Evolutionary conservation across 306 rosid species (phyloP).

Genomic region (Glycine tomentella): DNA sequence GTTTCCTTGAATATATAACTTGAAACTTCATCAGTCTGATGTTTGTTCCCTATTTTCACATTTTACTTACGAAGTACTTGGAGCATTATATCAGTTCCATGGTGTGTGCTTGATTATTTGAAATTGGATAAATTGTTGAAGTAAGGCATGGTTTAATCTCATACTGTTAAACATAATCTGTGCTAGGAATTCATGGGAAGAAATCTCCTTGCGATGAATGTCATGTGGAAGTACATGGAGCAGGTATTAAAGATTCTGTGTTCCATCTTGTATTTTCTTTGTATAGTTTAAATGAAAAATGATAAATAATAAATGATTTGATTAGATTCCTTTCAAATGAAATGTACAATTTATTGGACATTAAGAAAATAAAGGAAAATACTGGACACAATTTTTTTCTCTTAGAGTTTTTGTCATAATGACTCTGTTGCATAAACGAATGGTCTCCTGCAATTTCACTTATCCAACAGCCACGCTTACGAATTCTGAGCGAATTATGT

Average conservation of each 20-base stretch:
- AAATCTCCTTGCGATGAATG: conserved; percentile 92
- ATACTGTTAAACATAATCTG: conserved; percentile 27
- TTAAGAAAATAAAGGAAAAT: conserved; percentile 7
- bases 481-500: conserved; percentile 6
- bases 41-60: too few relatives aligned
- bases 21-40: neutral
- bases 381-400: neutral
- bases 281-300: too few relatives aligned
- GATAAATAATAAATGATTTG: neutral
- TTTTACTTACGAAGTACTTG: too few relatives aligned
- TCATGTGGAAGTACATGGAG: conserved; percentile 99
- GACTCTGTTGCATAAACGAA: neutral
- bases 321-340: conserved; percentile 19
- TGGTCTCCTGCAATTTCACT: neutral
- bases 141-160: conserved; percentile 6
- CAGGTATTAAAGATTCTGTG: conserved; percentile 65
- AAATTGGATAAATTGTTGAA: conserved; percentile 30
- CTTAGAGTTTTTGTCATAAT: too few relatives aligned
- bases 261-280: conserved; percentile 1
- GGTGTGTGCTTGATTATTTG: conserved; percentile 18
- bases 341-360: conserved; percentile 14
- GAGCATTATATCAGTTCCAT: too few relatives aligned
- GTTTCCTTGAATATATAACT: conserved; percentile 2
- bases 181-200: conserved; percentile 96
- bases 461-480: neutral